Evolutionary conservation across 2,329 filamentous ascomycete genomes (phyloP).

Genomic region (Colletotrichum lini): DNA sequence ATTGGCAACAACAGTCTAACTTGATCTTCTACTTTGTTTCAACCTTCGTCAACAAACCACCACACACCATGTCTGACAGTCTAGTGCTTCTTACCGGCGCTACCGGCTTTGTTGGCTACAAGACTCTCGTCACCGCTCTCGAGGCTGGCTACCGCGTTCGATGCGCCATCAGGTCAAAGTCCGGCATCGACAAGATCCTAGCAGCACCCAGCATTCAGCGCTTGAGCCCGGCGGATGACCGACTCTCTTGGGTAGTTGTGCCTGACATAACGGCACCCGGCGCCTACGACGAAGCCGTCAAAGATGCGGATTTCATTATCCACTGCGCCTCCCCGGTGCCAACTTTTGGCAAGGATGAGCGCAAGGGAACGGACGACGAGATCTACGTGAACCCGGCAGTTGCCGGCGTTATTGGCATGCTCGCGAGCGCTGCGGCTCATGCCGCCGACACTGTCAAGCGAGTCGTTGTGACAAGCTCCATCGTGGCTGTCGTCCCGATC

Average conservation of each 20-base stretch:
- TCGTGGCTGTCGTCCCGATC: conserved; percentile 43
- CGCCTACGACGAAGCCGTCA: conserved; percentile 58
- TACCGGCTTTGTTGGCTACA: conserved; percentile 51
- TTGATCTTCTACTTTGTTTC: neutral
- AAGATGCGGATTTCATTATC: conserved; percentile 55
- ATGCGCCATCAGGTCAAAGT: conserved; percentile 48
- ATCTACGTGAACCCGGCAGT: conserved; percentile 12
- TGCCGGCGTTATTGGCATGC: conserved; percentile 8
- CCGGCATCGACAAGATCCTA: conserved; percentile 31
- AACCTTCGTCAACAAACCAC: neutral
- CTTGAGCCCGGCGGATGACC: conserved; percentile 34
- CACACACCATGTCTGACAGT: conserved; percentile 1
- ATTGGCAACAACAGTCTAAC: too few species aligned
- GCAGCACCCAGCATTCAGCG: conserved; percentile 34
- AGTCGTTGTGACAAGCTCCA: conserved; percentile 60
- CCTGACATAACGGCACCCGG: conserved; percentile 52
- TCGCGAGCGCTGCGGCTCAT: conserved; percentile 6
- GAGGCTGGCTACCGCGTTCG: conserved; percentile 48
- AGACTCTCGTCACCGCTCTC: conserved; percentile 46
- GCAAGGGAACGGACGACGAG: conserved; percentile 4
- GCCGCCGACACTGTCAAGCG: conserved; percentile 49
- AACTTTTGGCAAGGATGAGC: neutral
- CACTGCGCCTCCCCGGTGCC: conserved; percentile 49
- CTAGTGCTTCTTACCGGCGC: conserved; percentile 48
- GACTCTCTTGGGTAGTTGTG: conserved; percentile 50